Percentiles rank a stretch among this genome's conserved stretches.
Evolutionary conservation across 495 filamentous ascomycete species (phyloP).

Genomic region (Hypoxylon lienhwacheense): DNA sequence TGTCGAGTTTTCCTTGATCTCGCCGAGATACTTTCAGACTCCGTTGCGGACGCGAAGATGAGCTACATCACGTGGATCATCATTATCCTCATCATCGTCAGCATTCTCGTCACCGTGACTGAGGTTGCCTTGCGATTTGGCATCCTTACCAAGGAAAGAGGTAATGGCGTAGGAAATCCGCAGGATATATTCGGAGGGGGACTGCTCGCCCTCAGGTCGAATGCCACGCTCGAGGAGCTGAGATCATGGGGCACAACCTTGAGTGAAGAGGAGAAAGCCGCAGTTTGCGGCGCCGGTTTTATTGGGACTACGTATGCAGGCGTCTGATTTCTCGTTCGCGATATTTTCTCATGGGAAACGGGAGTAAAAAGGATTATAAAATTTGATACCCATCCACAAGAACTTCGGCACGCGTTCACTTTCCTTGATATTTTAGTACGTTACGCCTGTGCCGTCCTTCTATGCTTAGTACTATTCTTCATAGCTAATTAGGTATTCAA

Average conservation of each 20-base stretch:
- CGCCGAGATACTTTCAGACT: constrained; percentile 90
- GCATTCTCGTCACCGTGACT: constrained; percentile 84
- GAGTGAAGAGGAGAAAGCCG: constrained; percentile 44
- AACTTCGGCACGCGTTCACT: neutral
- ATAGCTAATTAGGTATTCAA: too few species aligned
- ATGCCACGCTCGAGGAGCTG: constrained; percentile 48
- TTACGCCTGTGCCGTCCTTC: neutral
- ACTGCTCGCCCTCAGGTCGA: constrained; percentile 28
- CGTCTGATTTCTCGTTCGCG: constrained; percentile 21
- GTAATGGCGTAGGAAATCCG: constrained; percentile 9
- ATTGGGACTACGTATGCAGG: constrained; percentile 49
- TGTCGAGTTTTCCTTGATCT: constrained; percentile 97
- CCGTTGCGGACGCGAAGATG: constrained; percentile 90
- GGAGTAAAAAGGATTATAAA: constrained; percentile 7
- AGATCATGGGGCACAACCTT: constrained; percentile 42
- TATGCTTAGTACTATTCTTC: constrained; percentile 5
- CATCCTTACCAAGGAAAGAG: constrained; percentile 60
- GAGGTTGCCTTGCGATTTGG: constrained; percentile 89
- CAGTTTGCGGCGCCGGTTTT: constrained; percentile 50
- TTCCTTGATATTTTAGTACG: constrained; percentile 1
- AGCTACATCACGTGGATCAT: constrained; percentile 96
- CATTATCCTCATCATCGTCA: constrained; percentile 88
- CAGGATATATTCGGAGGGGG: neutral
- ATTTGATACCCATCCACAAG: constrained; percentile 24
- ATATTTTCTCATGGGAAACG: constrained; percentile 1